These are phyloP conservation scores for Euphorbia schlechtendalii DNA, from an alignment of 441 rosid species.

Conservation along the genomic window DNA sequence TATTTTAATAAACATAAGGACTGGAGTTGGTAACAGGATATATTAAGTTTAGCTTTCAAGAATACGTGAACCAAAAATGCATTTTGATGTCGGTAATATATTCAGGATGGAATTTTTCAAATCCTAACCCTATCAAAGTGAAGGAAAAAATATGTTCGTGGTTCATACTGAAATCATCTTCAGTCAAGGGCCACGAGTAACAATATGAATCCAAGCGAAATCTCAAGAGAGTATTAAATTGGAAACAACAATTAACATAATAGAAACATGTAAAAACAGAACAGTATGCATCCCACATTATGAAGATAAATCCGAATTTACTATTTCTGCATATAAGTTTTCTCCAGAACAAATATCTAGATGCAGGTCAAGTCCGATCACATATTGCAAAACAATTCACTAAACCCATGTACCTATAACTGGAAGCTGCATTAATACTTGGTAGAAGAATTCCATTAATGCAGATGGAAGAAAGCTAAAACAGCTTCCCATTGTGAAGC, in stretches of 20 bases:
- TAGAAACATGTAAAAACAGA: too few species aligned
- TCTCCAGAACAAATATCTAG: slow-evolving; percentile 5
- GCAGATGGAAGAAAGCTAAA: not conserved
- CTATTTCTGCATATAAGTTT: not conserved
- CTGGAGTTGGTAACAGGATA: not conserved
- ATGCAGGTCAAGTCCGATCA: not conserved
- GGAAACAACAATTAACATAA: not conserved
- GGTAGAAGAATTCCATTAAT: not conserved
- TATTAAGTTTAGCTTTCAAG: not conserved
- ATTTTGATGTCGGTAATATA: too few species aligned
- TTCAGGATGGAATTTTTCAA: too few species aligned
- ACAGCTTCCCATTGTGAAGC: not conserved
- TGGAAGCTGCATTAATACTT: not conserved
- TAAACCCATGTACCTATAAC: not conserved
- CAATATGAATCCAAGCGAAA: not conserved
- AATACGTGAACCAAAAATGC: not conserved
- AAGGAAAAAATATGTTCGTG: not conserved
- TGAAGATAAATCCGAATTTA: not conserved
- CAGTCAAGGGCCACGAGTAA: not conserved
- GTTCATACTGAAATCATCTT: not conserved
- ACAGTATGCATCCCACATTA: not conserved
- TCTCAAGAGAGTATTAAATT: slow-evolving; percentile 8
- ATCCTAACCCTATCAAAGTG: not conserved
- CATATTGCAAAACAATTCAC: not conserved
- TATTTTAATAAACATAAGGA: not conserved